A percentile compares a stretch with the other conserved stretches of the same genome.
phyloP scores from a whole-genome alignment of 2,329 filamentous ascomycete species.

The Achaetomium macrosporum region DNA sequence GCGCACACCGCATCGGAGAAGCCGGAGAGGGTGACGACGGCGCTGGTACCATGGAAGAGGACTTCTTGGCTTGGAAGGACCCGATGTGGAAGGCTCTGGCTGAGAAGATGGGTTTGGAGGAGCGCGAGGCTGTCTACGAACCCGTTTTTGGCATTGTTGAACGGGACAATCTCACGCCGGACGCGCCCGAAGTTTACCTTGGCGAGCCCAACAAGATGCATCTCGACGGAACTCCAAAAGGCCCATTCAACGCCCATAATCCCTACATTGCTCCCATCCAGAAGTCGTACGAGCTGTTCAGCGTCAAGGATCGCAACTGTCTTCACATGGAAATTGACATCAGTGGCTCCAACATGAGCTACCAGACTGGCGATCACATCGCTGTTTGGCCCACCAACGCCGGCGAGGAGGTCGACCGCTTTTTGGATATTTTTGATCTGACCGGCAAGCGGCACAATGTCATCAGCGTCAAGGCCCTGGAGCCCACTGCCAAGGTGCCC shows the following conservation, averaged over 20 bases:
- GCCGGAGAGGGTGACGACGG: constrained; percentile 97
- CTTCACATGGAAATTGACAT: constrained; percentile 94
- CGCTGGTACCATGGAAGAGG: constrained; percentile 98
- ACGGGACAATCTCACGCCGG: constrained; percentile 63
- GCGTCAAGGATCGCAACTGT: constrained; percentile 84
- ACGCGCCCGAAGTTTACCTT: constrained; percentile 79
- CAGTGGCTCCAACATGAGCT: constrained; percentile 79
- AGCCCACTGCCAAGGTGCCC: constrained; percentile 93
- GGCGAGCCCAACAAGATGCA: constrained; percentile 97
- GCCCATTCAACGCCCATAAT: constrained; percentile 93
- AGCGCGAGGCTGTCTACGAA: constrained; percentile 94
- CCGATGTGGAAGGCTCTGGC: constrained; percentile 91
- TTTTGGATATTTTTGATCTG: constrained; percentile 74
- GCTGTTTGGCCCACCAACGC: constrained; percentile 96
- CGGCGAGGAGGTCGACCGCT: constrained; percentile 84
- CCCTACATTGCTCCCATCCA: constrained; percentile 91
- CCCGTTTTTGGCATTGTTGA: constrained; percentile 81
- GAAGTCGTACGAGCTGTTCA: constrained; percentile 88
- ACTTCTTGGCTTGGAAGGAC: constrained; percentile 98
- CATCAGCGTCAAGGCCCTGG: constrained; percentile 82
- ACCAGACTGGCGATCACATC: constrained; percentile 96
- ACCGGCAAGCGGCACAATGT: constrained; percentile 72
- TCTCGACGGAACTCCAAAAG: constrained; percentile 74
- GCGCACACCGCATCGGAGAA: constrained; percentile 75
- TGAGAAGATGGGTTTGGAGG: constrained; percentile 80